Evolutionary conservation across 164 flowering plant genomes (phyloP).

Genomic region (Kingdonia uniflora): DNA sequence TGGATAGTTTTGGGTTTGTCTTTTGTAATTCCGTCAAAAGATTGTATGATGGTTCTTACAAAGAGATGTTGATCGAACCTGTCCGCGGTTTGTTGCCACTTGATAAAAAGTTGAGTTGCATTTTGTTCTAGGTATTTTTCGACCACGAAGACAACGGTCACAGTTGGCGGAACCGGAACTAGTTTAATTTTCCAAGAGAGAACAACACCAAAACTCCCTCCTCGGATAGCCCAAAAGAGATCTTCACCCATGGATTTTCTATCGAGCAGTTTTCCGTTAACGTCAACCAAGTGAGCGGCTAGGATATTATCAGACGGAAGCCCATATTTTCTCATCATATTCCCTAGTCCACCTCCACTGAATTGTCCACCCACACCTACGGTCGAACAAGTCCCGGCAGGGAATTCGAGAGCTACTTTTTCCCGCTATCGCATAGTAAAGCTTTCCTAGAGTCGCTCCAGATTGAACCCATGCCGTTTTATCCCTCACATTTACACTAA

Average conservation of each 20-base stretch:
- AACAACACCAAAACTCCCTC: neutral
- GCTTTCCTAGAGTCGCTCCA: neutral
- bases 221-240: neutral
- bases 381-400: neutral
- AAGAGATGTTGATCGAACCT: neutral
- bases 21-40: neutral
- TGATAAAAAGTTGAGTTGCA: neutral
- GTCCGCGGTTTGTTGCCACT: constrained; percentile 3
- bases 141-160: neutral
- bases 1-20: neutral
- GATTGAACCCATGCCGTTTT: constrained; percentile 1
- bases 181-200: neutral
- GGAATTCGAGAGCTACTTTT: neutral
- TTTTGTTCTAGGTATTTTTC: neutral
- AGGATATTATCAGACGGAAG: neutral
- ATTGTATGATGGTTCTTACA: neutral
- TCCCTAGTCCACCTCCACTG: constrained; percentile 2
- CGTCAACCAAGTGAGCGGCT: neutral
- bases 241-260: neutral
- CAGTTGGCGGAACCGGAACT: neutral
- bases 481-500: neutral
- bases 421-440: neutral
- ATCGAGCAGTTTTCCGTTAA: neutral
- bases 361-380: neutral
- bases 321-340: neutral